Conservation (phyloP, 805 yeast species). For the Cyberlindnera xishuangbannaensis region DNA sequence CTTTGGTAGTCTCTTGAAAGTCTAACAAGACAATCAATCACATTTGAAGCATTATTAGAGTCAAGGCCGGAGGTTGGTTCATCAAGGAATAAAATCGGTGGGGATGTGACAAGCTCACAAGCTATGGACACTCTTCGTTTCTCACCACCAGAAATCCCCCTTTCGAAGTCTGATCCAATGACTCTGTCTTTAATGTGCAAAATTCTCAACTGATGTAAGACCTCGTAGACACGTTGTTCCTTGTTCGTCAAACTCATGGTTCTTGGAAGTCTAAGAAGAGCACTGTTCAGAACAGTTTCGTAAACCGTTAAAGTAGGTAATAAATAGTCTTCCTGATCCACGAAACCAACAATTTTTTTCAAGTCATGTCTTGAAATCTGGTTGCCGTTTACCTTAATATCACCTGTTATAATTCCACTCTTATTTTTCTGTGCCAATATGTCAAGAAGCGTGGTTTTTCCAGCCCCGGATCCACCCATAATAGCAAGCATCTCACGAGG, state of each 20-base stretch:
- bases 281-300: slow-evolving; percentile 92
- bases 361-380: slow-evolving; percentile 35
- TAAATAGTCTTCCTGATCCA: slow-evolving; percentile 89
- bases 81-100: slow-evolving; percentile 75
- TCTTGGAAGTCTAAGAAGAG: slow-evolving; percentile 79
- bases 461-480: slow-evolving; percentile 99
- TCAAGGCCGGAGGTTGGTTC: slow-evolving; percentile 97
- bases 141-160: slow-evolving; percentile 95
- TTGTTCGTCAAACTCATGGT: slow-evolving; percentile 70
- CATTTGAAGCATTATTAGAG: slow-evolving; percentile 88
- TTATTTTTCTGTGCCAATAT: slow-evolving; percentile 87
- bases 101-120: slow-evolving; percentile 86
- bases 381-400: slow-evolving; percentile 72
- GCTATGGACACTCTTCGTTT: slow-evolving; percentile 90
- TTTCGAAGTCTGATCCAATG: slow-evolving; percentile 81
- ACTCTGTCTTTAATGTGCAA: slow-evolving; percentile 75
- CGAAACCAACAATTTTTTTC: slow-evolving; percentile 79
- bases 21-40: slow-evolving; percentile 75
- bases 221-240: slow-evolving; percentile 74
- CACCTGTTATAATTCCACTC: slow-evolving; percentile 64
- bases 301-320: slow-evolving; percentile 92
- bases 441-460: slow-evolving; percentile 90
- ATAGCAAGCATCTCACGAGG: slow-evolving; percentile 92
- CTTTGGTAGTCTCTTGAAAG: slow-evolving; percentile 77
- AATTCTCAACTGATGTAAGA: slow-evolving; percentile 80